phyloP scores from a whole-genome alignment of 371 early-diverging fungal species.

The Homolaphlyctis polyrhiza region DNA sequence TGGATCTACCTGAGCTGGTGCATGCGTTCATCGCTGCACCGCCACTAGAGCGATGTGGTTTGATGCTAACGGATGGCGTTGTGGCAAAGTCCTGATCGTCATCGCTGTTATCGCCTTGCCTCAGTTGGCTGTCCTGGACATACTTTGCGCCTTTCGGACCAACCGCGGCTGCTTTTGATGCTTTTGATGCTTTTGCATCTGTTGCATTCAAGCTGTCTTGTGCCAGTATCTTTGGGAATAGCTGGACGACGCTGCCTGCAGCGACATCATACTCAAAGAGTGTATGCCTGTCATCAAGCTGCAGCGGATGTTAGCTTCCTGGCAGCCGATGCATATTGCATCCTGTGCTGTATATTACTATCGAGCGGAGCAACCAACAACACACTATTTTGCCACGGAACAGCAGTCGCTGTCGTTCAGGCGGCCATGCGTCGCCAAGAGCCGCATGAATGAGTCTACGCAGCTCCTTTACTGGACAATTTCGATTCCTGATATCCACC shows the following conservation, averaged over 20 bases:
- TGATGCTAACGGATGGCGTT: background rate
- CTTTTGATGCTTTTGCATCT: background rate
- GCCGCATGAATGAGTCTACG: background rate
- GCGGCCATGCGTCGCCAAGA: background rate
- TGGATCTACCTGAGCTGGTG: too few species aligned
- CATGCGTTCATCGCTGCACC: too few species aligned
- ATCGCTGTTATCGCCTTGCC: background rate
- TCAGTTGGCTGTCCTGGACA: too few species aligned
- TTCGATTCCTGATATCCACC: background rate
- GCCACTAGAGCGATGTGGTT: background rate
- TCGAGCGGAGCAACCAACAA: background rate
- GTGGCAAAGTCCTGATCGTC: background rate
- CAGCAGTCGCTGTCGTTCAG: background rate
- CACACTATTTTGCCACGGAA: background rate
- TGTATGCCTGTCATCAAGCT: background rate
- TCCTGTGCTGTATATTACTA: background rate
- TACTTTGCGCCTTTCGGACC: background rate
- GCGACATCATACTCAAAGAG: background rate
- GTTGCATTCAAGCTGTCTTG: background rate
- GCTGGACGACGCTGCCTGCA: background rate
- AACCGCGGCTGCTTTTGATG: background rate
- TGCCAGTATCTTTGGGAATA: background rate
- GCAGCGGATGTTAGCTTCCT: background rate
- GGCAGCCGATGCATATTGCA: background rate
- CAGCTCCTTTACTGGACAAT: background rate